Evolutionary conservation across 441 rosid species (phyloP).

Genomic region (Hypseocharis bilobata): DNA sequence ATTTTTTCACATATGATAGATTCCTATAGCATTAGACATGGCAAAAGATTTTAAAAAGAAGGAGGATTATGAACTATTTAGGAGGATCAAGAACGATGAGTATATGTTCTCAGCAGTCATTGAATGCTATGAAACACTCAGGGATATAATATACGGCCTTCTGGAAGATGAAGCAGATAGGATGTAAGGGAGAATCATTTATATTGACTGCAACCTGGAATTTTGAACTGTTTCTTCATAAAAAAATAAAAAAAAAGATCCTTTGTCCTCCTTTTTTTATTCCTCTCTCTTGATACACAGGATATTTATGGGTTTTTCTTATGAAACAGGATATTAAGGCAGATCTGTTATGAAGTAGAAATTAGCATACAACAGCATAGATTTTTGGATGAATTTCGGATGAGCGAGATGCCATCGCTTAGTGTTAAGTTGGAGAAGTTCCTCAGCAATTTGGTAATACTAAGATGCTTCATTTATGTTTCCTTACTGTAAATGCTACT

Average conservation of each 20-base stretch:
- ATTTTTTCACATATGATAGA: slow-evolving; percentile 37
- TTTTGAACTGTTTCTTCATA: not conserved
- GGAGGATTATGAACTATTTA: slow-evolving; percentile 63
- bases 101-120: slow-evolving; percentile 71
- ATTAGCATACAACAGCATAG: slow-evolving; percentile 35
- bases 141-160: slow-evolving; percentile 50
- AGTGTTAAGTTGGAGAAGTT: slow-evolving; percentile 73
- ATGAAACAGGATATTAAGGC: slow-evolving; percentile 40
- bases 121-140: slow-evolving; percentile 75
- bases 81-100: slow-evolving; percentile 58
- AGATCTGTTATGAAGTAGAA: slow-evolving; percentile 50
- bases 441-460: slow-evolving; percentile 57
- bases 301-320: slow-evolving; percentile 1
- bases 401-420: slow-evolving; percentile 68
- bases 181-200: slow-evolving; percentile 36
- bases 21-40: slow-evolving; percentile 95
- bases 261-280: not conserved
- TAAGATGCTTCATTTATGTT: slow-evolving; percentile 11
- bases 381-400: slow-evolving; percentile 55
- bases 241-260: not conserved
- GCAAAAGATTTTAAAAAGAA: slow-evolving; percentile 84
- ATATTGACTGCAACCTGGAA: not conserved
- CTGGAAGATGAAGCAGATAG: slow-evolving; percentile 61
- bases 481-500: slow-evolving; percentile 13
- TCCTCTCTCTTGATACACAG: not conserved